These are phyloP conservation scores for Arabidopsis thaliana DNA, from an alignment of 345 rosid species.

Conservation along the genomic window DNA sequence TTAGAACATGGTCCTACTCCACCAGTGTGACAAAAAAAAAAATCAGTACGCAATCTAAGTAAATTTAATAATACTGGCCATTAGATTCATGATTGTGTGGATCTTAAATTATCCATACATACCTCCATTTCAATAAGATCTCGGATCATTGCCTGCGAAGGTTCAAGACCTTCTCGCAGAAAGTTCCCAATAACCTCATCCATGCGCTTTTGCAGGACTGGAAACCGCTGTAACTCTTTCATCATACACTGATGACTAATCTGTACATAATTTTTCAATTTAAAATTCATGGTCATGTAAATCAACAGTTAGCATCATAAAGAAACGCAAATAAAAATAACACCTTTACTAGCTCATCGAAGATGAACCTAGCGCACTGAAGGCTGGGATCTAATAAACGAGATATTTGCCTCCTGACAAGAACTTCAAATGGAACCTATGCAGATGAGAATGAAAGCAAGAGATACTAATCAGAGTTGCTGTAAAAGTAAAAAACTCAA, in stretches of 20 bases:
- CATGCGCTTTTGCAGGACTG: slow-evolving; percentile 85
- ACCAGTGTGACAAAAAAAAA: not conserved
- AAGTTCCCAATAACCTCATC: slow-evolving; percentile 92
- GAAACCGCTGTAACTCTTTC: slow-evolving; percentile 81
- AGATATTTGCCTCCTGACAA: slow-evolving; percentile 87
- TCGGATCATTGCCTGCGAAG: slow-evolving; percentile 90
- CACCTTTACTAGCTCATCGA: slow-evolving; percentile 91
- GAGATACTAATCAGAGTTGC: slow-evolving; percentile 12
- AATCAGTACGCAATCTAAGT: not conserved
- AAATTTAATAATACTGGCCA: not conserved
- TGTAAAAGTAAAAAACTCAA: not conserved
- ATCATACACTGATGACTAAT: slow-evolving; percentile 86
- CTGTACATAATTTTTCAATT: slow-evolving; percentile 48
- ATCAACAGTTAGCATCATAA: slow-evolving; percentile 7
- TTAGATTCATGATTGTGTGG: slow-evolving; percentile 5
- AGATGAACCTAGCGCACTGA: slow-evolving; percentile 96
- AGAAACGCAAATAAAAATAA: not conserved
- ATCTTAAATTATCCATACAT: slow-evolving; percentile 17
- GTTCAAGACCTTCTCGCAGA: slow-evolving; percentile 89
- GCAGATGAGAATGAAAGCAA: slow-evolving; percentile 31
- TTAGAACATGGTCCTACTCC: not conserved
- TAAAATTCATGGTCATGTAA: slow-evolving; percentile 12
- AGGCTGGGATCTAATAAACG: slow-evolving; percentile 94
- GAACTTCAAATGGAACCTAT: slow-evolving; percentile 97
- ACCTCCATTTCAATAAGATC: slow-evolving; percentile 97